Evolutionary conservation across 2,329 filamentous ascomycete genomes (phyloP), one percentile per base, ranked within the genome.

Genomic region (Phaeoacremonium minimum): DNA sequence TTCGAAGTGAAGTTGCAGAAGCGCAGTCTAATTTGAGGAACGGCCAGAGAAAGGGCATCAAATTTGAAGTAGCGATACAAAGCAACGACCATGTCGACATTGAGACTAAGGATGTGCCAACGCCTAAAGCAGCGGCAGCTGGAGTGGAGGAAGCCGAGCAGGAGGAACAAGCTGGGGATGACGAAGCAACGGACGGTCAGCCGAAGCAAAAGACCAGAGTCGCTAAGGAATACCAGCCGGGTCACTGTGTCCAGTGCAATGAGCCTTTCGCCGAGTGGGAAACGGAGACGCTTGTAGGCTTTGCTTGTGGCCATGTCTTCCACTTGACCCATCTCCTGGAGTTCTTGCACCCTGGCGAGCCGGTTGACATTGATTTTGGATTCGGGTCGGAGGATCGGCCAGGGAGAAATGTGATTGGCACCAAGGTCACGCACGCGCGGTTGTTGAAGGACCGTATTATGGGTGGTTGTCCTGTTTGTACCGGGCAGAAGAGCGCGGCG

Each of bases 381-480:
- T 51, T 57, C 4, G 64, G 63, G 28, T 63, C 69, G 22, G 65
- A 60, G 13, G 55, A 61, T 9, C 57, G 64, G 13, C 60, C 57
- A 37, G 58, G 61, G 17, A 72, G 75, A 7, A 71, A 83, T 38
- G 87, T 84, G 36, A 80, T 97, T 6, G 86, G 87, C 0, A 79
- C 83, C 18, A 96, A 96, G 61, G 88, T 95, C 18, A 93, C 86
- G 45, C 87, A 88, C 55, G 89, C 90, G 28, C 76, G 88, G 45
- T 57, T 95, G 37, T 62, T 95, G 41, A 74, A 81, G 47, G 85
- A 90, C 50, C 78, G 78, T 42, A 71, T 91, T 22, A 65, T 70
- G 31, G 73, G 71, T 7, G 83, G 82, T 0, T 87, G 83, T 60
- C 77, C 80, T 0, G 64, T 82, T 14, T 84, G 80, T 50, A 53